Evolutionary conservation across 2,329 filamentous ascomycete genomes (phyloP), one percentile per base, ranked within the genome.

Genomic region (Colletotrichum musae): DNA sequence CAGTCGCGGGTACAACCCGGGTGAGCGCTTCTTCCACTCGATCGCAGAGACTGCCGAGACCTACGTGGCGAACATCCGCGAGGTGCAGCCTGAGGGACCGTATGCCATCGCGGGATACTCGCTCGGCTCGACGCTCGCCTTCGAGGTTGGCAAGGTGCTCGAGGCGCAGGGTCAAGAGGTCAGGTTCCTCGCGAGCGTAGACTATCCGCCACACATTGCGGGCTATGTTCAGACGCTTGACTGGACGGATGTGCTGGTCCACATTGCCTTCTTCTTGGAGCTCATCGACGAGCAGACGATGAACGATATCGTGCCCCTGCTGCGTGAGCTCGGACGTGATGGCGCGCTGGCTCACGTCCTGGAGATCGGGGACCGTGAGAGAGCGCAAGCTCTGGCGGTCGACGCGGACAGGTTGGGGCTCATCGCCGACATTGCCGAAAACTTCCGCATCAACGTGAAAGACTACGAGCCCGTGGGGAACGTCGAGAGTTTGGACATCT

Each of bases 61-160:
- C 0, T 87, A 86, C 72, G 71, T 77, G 43, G 39, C 56, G 0
- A 75, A 77, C 0, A 83, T 87, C 59, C 79, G 80, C 39, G 18
- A 62, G 5, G 66, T 67, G 1, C 84, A 86, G 61, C 83, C 84
- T 0, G 7, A 75, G 0, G 84, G 85, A 0, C 85, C 85, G 0
- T 87, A 87, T 68, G 81, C 81, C 1, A 72, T 87, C 6, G 80
- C 80, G 0, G 84, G 84, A 6, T 86, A 86, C 72, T 82, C 78
- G 2, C 84, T 81, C 64, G 84, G 85, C 1, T 74, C 77, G 0
- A 83, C 83, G 63, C 69, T 85, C 0, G 80, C 82, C 0, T 87
- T 84, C 68, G 84, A 86, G 70, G 73, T 83, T 1, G 76, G 76
- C n/a, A 86, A 86, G 71, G 52, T 72, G 4, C 76, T 86, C 28